Evolutionary conservation across 352 stramenopile genomes (phyloP), one percentile per base, ranked within the genome.

Genomic region (Globisporangium paddicum): DNA sequence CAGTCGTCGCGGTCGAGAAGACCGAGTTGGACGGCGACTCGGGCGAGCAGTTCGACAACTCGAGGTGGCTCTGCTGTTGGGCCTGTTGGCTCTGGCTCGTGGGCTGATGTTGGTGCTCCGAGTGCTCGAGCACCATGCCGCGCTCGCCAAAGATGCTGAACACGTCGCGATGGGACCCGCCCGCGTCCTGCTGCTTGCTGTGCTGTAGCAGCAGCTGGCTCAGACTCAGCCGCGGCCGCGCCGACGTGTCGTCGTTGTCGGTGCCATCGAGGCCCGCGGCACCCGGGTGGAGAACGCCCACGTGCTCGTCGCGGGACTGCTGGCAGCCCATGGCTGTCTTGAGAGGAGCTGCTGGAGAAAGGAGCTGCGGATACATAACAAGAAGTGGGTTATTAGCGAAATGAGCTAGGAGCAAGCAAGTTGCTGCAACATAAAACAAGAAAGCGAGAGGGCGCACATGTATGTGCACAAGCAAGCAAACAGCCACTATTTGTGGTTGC

Each of bases 61-160:
- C 46, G 45, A 40, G 30, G 4, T 50, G 37, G 44, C 41, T 35
- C 19, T 66, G 41, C 26, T 59, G 19, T 18, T n/a, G n/a, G n/a
- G n/a, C n/a, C n/a, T n/a, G n/a, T n/a, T n/a, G n/a, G n/a, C n/a
- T n/a, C n/a, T n/a, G n/a, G n/a, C n/a, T n/a, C n/a, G n/a, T n/a
- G n/a, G n/a, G n/a, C n/a, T n/a, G n/a, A 34, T 72, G 38, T 35
- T 30, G 47, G 52, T 25, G 65, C 65, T 18, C 58, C 3, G 60
- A 42, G 38, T 63, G 50, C 49, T 90, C 80, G 10, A 95, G 67
- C 21, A 79, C 52, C 81, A 91, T 89, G 46, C 85, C 85, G 48
- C 67, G 77, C 55, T 94, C 85, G 21, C 69, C 83, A 37, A 94
- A 94, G 53, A 94, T 91, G 72, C 79, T 93, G 55, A 94, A 93